Conservation (phyloP, 257 asterid species). For the Apocynum venetum region DNA sequence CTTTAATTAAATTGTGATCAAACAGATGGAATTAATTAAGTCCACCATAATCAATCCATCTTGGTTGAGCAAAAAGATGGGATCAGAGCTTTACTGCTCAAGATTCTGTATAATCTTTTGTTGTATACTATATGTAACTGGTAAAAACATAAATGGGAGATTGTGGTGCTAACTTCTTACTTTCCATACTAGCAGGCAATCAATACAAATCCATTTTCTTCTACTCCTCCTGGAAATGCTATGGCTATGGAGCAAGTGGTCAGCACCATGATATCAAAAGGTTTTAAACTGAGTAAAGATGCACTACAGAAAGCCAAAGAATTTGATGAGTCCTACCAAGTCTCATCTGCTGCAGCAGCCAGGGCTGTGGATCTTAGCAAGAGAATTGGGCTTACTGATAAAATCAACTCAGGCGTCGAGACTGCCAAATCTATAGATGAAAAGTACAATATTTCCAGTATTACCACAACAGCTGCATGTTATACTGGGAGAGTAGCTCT, state of each 20-base stretch:
- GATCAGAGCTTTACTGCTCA: neutral
- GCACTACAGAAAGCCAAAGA: constrained; percentile 58
- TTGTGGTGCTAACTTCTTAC: neutral
- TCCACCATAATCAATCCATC: neutral
- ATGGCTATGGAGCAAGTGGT: constrained; percentile 45
- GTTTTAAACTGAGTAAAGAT: constrained; percentile 49
- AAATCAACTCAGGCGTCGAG: constrained; percentile 36
- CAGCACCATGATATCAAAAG: constrained; percentile 49
- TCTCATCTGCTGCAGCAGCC: constrained; percentile 52
- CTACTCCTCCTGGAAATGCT: constrained; percentile 50
- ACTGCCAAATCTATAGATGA: constrained; percentile 43
- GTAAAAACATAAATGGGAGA: neutral
- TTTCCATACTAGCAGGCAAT: constrained; percentile 20
- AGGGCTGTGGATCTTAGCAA: constrained; percentile 50
- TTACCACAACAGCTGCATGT: constrained; percentile 38
- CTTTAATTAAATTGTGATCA: neutral
- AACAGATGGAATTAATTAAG: neutral
- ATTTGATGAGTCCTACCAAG: constrained; percentile 45
- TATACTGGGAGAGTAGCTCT: constrained; percentile 45
- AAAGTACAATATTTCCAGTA: constrained; percentile 39
- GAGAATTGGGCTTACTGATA: constrained; percentile 48
- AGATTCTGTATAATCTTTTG: neutral
- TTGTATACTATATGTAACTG: neutral
- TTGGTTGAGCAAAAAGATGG: neutral
- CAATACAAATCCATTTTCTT: constrained; percentile 31